Conservation (phyloP, 164 flowering plant species). For the Malania oleifera region DNA sequence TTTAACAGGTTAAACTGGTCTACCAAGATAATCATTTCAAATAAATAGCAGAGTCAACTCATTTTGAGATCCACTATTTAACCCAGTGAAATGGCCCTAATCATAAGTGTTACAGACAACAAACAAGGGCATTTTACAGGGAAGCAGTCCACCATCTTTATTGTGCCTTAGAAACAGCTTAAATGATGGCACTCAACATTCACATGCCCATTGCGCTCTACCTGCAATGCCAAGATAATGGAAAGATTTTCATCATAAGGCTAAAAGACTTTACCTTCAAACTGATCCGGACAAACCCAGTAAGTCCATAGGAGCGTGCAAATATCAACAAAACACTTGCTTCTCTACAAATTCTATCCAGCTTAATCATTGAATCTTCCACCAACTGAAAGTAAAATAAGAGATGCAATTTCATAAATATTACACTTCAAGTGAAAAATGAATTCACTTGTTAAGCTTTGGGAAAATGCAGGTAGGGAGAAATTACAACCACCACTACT, state of each 20-base stretch:
- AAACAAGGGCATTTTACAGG: neutral
- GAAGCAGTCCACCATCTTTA: neutral
- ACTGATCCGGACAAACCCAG: conserved; percentile 90
- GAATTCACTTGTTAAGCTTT: no score
- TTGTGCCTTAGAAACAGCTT: neutral
- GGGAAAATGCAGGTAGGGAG: no score
- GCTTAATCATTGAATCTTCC: conserved; percentile 73
- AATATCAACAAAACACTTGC: conserved; percentile 70
- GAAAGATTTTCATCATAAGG: neutral
- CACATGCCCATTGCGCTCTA: neutral
- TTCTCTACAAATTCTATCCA: conserved; percentile 85
- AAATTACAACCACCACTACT: no score
- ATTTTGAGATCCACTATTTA: no score
- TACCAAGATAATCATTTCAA: no score
- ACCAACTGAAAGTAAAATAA: conserved; percentile 49
- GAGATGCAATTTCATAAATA: conserved; percentile 7
- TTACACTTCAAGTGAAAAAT: no score
- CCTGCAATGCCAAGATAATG: neutral
- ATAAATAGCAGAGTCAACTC: no score
- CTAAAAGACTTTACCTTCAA: conserved; percentile 60
- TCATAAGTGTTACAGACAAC: neutral
- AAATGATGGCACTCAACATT: neutral
- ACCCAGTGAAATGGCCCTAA: neutral
- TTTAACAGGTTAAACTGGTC: no score
- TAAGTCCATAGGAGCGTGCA: conserved; percentile 97